These are phyloP conservation scores for Mucor mucedo DNA, from an alignment of 371 early-diverging fungal species.

Conservation along the genomic window DNA sequence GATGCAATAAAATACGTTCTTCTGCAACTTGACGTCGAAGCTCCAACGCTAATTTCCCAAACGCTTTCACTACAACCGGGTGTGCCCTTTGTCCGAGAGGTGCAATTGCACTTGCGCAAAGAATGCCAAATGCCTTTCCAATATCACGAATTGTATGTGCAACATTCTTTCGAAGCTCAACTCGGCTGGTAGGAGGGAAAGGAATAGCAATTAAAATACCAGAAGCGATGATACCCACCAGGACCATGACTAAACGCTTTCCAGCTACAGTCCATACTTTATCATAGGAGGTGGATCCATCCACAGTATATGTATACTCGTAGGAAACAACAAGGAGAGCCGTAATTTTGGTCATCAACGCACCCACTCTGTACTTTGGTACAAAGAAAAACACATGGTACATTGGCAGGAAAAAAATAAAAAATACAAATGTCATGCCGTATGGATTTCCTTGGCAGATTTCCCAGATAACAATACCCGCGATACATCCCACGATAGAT, in stretches of 20 bases:
- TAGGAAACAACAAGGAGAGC: constrained; percentile 40
- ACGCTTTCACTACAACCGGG: constrained; percentile 27
- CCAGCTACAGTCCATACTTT: constrained; percentile 47
- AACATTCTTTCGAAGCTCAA: constrained; percentile 43
- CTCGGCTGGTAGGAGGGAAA: constrained; percentile 39
- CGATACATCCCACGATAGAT: constrained; percentile 36
- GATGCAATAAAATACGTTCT: constrained; percentile 35
- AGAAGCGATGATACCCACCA: constrained; percentile 43
- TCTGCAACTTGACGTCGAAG: constrained; percentile 46
- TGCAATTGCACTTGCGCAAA: constrained; percentile 22
- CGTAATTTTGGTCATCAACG: constrained; percentile 40
- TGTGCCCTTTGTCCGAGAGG: constrained; percentile 13
- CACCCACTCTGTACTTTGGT: constrained; percentile 27
- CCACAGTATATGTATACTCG: constrained; percentile 29
- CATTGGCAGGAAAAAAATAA: constrained; percentile 27
- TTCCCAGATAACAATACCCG: constrained; percentile 52
- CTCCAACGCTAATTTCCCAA: constrained; percentile 34
- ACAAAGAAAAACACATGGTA: constrained; percentile 44
- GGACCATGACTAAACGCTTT: constrained; percentile 45
- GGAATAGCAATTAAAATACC: constrained; percentile 43
- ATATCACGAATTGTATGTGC: constrained; percentile 48
- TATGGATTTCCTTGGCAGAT: constrained; percentile 48
- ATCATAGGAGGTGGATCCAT: constrained; percentile 14
- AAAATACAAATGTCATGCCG: constrained; percentile 39
- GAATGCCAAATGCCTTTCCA: constrained; percentile 39